Percentiles rank a stretch among this genome's conserved stretches.
These are phyloP conservation scores for Tympanopsis confertula DNA, from an alignment of 2,329 filamentous ascomycete species.

Conservation along the genomic window DNA sequence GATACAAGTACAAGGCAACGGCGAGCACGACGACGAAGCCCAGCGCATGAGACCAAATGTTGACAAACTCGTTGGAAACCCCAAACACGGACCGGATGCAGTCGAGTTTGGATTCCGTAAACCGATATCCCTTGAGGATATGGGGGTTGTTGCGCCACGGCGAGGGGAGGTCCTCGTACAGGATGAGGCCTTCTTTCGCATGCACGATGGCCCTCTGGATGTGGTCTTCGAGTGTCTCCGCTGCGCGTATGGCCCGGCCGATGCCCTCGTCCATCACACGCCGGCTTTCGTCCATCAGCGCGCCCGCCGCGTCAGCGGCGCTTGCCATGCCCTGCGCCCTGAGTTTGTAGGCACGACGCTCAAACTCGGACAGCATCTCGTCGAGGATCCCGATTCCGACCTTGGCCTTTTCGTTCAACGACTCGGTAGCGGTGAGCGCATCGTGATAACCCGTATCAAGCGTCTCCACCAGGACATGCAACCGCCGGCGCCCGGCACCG, in stretches of 20 bases:
- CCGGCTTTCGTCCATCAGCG: constrained; percentile 66
- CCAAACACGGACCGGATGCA: constrained; percentile 76
- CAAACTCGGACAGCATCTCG: constrained; percentile 72
- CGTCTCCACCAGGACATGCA: constrained; percentile 85
- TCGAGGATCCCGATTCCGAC: constrained; percentile 82
- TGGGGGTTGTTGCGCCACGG: constrained; percentile 95
- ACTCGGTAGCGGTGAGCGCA: constrained; percentile 71
- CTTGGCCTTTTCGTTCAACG: constrained; percentile 81
- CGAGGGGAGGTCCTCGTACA: constrained; percentile 78
- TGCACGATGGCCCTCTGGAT: constrained; percentile 67
- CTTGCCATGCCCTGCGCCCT: constrained; percentile 63
- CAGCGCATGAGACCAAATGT: constrained; percentile 93
- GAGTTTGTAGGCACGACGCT: constrained; percentile 69
- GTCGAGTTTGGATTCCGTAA: constrained; percentile 80
- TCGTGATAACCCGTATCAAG: constrained; percentile 81
- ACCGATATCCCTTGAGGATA: constrained; percentile 83
- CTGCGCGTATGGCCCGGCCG: constrained; percentile 67
- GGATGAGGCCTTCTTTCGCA: constrained; percentile 72
- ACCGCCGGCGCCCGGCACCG: constrained; percentile 70
- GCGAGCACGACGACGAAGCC: constrained; percentile 79
- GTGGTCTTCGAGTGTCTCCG: constrained; percentile 71
- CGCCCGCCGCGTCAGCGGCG: constrained; percentile 54
- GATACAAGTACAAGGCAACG: constrained; percentile 93
- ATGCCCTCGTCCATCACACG: constrained; percentile 72
- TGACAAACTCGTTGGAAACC: constrained; percentile 85